Evolutionary conservation across 2,329 filamentous ascomycete genomes (phyloP).

Genomic region (Claviceps purpurea): DNA sequence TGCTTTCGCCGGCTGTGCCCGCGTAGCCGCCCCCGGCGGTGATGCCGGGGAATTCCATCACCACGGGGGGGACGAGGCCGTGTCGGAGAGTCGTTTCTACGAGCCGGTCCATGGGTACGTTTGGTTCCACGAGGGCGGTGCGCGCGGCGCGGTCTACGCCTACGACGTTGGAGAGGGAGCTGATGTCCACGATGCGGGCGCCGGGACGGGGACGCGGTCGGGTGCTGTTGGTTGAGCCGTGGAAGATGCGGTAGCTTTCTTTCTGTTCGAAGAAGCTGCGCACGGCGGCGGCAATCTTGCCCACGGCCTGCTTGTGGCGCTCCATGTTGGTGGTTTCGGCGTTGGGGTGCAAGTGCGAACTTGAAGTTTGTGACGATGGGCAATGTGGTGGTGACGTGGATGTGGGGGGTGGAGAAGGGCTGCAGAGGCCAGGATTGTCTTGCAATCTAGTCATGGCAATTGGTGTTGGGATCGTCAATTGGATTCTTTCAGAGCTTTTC

Average conservation of each 20-base stretch:
- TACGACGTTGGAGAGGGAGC: conserved; percentile 48
- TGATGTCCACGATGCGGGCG: conserved; percentile 45
- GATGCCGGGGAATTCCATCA: conserved; percentile 68
- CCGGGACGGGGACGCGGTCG: conserved; percentile 29
- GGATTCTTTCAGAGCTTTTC: too few relatives aligned
- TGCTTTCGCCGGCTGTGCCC: conserved; percentile 58
- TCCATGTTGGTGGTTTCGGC: conserved; percentile 25
- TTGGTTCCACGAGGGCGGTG: conserved; percentile 59
- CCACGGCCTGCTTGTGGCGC: conserved; percentile 34
- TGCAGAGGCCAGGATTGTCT: too few relatives aligned
- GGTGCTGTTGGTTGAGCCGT: conserved; percentile 67
- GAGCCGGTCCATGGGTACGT: conserved; percentile 61
- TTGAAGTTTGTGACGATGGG: too few relatives aligned
- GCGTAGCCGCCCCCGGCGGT: conserved; percentile 60
- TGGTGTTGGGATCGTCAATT: too few relatives aligned
- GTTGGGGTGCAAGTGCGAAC: too few relatives aligned
- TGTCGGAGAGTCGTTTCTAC: conserved; percentile 52
- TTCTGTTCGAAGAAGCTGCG: conserved; percentile 32
- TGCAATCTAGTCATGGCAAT: too few relatives aligned
- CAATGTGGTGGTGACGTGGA: too few relatives aligned
- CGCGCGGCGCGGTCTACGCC: conserved; percentile 40
- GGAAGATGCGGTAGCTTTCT: conserved; percentile 58
- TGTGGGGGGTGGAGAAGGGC: too few relatives aligned
- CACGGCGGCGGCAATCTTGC: conserved; percentile 33
- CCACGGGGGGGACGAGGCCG: conserved; percentile 54